phyloP scores from a whole-genome alignment of 768 basidiomycete genomes.

The Rubroboletus satanas region DNA sequence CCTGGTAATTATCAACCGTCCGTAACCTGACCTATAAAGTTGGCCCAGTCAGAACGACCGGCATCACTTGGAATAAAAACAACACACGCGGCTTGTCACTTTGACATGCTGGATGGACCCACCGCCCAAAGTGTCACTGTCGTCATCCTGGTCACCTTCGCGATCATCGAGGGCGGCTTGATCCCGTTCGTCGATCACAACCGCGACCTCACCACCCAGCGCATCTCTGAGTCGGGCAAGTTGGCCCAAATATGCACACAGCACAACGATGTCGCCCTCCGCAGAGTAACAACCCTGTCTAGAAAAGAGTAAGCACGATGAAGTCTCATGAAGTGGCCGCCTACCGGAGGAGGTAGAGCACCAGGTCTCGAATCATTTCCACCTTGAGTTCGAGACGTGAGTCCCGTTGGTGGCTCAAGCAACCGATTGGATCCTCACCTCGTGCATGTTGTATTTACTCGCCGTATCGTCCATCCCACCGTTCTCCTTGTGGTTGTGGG shows the following conservation, averaged over 20 bases:
- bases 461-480: slow-evolving; percentile 56
- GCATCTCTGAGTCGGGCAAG: slow-evolving; percentile 43
- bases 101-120: slow-evolving; percentile 42
- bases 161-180: slow-evolving; percentile 54
- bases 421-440: slow-evolving; percentile 50
- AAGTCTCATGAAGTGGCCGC: background rate
- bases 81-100: slow-evolving; percentile 49
- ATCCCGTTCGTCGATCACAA: slow-evolving; percentile 69
- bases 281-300: slow-evolving; percentile 47
- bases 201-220: slow-evolving; percentile 46
- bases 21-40: slow-evolving; percentile 55
- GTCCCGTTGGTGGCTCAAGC: background rate
- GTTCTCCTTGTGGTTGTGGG: slow-evolving; percentile 59
- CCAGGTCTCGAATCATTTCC: slow-evolving; percentile 49
- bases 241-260: slow-evolving; percentile 53
- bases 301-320: background rate
- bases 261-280: slow-evolving; percentile 50
- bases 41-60: background rate
- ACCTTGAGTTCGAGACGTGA: slow-evolving; percentile 25
- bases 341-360: slow-evolving; percentile 46
- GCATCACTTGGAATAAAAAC: background rate
- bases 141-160: slow-evolving; percentile 40
- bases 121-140: slow-evolving; percentile 15
- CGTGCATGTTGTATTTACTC: slow-evolving; percentile 64
- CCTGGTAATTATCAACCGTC: slow-evolving; percentile 78